phyloP scores from a whole-genome alignment of 352 stramenopile genomes.

The Globisporangium canariense region DNA sequence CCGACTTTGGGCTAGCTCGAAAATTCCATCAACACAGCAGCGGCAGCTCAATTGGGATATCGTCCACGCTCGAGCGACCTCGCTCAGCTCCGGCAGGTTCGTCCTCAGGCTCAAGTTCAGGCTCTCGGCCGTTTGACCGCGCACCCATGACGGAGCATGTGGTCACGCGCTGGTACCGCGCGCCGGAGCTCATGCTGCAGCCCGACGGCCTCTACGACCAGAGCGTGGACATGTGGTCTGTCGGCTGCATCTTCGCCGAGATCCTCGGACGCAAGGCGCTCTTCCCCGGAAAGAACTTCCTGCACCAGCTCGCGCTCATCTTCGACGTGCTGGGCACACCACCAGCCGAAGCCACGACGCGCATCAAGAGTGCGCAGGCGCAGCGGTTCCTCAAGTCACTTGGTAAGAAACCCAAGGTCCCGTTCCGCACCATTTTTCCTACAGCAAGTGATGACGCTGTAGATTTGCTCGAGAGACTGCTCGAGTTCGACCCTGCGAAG shows the following conservation, averaged over 20 bases:
- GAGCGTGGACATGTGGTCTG: slow-evolving; percentile 91
- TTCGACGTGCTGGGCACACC: slow-evolving; percentile 75
- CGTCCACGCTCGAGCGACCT: slow-evolving; percentile 27
- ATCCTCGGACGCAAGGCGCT: slow-evolving; percentile 71
- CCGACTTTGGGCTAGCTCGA: slow-evolving; percentile 70
- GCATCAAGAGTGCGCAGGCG: slow-evolving; percentile 72
- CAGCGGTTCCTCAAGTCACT: slow-evolving; percentile 69
- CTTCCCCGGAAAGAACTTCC: slow-evolving; percentile 78
- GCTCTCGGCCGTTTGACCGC: slow-evolving; percentile 16
- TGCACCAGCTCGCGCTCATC: slow-evolving; percentile 77
- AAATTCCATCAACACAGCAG: slow-evolving; percentile 27
- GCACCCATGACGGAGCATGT: slow-evolving; percentile 80
- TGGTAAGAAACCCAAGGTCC: slow-evolving; percentile 49
- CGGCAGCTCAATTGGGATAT: neutral
- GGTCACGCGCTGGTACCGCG: slow-evolving; percentile 89
- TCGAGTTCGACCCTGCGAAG: slow-evolving; percentile 62
- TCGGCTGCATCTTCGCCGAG: slow-evolving; percentile 81
- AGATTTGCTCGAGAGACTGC: slow-evolving; percentile 57
- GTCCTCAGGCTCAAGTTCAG: neutral
- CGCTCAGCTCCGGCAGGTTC: slow-evolving; percentile 41
- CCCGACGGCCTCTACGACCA: slow-evolving; percentile 84
- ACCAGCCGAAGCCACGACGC: slow-evolving; percentile 30
- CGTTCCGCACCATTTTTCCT: slow-evolving; percentile 52
- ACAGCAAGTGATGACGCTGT: slow-evolving; percentile 46
- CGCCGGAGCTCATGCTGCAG: slow-evolving; percentile 90